A percentile compares a stretch with the other conserved stretches of the same genome.
Evolutionary conservation across 495 filamentous ascomycete genomes (phyloP).

Genomic region (Lophiostoma macrostomum): DNA sequence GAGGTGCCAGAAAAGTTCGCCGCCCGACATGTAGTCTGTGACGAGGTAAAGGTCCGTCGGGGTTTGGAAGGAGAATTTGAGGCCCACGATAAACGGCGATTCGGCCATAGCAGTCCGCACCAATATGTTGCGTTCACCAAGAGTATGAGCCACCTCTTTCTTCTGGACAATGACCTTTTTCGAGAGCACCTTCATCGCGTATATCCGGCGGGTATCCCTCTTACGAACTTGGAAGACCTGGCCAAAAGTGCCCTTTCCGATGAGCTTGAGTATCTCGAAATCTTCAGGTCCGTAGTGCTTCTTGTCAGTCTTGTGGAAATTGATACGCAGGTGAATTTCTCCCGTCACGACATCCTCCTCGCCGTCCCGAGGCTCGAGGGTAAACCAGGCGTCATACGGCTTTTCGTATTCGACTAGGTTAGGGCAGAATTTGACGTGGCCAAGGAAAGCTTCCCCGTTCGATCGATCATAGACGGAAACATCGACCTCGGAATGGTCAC

Average conservation of each 20-base stretch:
- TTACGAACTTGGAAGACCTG: constrained; percentile 99
- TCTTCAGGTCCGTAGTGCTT: constrained; percentile 95
- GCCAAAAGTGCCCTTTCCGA: constrained; percentile 97
- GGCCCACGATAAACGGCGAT: constrained; percentile 94
- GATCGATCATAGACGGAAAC: constrained; percentile 89
- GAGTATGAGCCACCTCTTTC: constrained; percentile 96
- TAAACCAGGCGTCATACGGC: constrained; percentile 79
- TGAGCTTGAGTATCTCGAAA: constrained; percentile 91
- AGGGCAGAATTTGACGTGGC: constrained; percentile 73
- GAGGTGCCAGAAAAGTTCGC: constrained; percentile 97
- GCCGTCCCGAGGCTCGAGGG: constrained; percentile 63
- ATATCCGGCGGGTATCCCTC: constrained; percentile 92
- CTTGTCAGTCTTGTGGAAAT: constrained; percentile 84
- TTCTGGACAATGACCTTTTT: constrained; percentile 99
- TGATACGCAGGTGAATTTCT: constrained; percentile 84
- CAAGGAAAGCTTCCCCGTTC: constrained; percentile 84
- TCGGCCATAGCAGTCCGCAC: constrained; percentile 93
- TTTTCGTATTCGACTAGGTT: constrained; percentile 58
- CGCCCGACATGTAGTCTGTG: constrained; percentile 99
- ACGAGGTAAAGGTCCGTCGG: constrained; percentile 95
- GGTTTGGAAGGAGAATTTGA: constrained; percentile 99
- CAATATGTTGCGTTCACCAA: constrained; percentile 95
- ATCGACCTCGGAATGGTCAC: constrained; percentile 85
- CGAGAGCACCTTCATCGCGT: constrained; percentile 97
- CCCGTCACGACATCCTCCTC: constrained; percentile 73